Base-by-base conservation (phyloP, 2,329 filamentous ascomycete species). In the Davidsoniella virescens region DNA sequence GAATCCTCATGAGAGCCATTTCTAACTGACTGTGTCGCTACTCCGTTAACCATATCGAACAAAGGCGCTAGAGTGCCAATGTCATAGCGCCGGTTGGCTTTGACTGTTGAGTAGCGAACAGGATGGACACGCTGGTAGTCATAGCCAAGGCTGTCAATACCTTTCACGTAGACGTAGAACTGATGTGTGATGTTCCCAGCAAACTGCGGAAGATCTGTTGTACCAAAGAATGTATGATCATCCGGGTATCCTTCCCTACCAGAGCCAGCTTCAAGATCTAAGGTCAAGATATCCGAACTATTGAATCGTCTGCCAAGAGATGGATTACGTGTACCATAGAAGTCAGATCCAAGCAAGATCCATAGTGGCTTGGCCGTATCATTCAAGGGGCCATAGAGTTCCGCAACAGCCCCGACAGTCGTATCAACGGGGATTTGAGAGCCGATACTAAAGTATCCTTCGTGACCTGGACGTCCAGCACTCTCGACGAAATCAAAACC, bases 361-460 rank as follows among this genome's bases (percentile, higher is more conserved):
- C 52, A 53, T n/a, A 47, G 16, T 10, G 52, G 44, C 9, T 46
- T 41, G 8, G 37, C 40, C 4, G n/a, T 20, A n/a, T 36, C 44
- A 16, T 39, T 33, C 1, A 47, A 38, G n/a, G 52, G 49, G 8
- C 52, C 55, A 17, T 52, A 55, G 6, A 56, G 25, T 38, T 55
- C 44, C 8, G 53, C 51, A 2, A 50, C 45, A 14, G 49, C 38
- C 2, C 47, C 55, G 25, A 56, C 20, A 5, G 40, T 17, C 1
- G 47, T 54, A 2, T 52, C 50, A 5, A 47, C 44, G 5, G 53
- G 51, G 3, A 39, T 37, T 2, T 29, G 17, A 9, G 37, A 29
- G 10, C 52, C 51, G 23, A 56, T 42, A 17, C 40, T 46, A 43
- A 56, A 56, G 49, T 53, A 56, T 3, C 55, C 55, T 10, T 54